These are phyloP conservation scores for Tylopilus rubrobrunneus DNA, from an alignment of 768 basidiomycete genomes.

Conservation along the genomic window DNA sequence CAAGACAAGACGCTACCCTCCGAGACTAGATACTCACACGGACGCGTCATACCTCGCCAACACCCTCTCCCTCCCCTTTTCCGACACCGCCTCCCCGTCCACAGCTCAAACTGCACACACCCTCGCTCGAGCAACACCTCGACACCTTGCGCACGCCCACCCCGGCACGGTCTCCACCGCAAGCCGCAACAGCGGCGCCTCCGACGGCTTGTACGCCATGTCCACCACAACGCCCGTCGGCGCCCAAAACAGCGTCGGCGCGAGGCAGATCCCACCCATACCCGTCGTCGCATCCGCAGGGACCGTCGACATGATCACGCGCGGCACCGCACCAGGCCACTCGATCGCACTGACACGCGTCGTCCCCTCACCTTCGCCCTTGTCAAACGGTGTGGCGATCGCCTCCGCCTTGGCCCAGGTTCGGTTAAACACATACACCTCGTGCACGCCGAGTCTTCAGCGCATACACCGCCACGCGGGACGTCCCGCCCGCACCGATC, in stretches of 20 bases:
- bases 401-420: slow-evolving; percentile 70
- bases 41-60: too few relatives aligned
- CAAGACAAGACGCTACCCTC: too few relatives aligned
- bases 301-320: slow-evolving; percentile 85
- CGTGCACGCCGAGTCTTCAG: slow-evolving; percentile 64
- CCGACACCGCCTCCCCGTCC: too few relatives aligned
- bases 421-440: slow-evolving; percentile 86
- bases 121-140: too few relatives aligned
- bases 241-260: slow-evolving; percentile 51
- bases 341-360: slow-evolving; percentile 58
- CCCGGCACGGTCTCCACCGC: slow-evolving; percentile 47
- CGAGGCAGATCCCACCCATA: slow-evolving; percentile 46
- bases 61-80: too few relatives aligned
- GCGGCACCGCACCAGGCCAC: slow-evolving; percentile 52
- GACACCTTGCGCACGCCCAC: slow-evolving; percentile 75
- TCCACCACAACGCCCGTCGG: slow-evolving; percentile 81
- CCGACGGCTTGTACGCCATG: slow-evolving; percentile 89
- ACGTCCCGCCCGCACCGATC: slow-evolving; percentile 93
- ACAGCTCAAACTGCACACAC: too few relatives aligned
- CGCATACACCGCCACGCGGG: slow-evolving; percentile 92
- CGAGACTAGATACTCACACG: too few relatives aligned
- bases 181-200: slow-evolving; percentile 73
- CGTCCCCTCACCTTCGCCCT: not conserved
- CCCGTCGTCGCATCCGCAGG: slow-evolving; percentile 73
- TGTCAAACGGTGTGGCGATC: slow-evolving; percentile 59